Conservation (phyloP, 2,329 filamentous ascomycete species). For the Ceratocystis ficicola region DNA sequence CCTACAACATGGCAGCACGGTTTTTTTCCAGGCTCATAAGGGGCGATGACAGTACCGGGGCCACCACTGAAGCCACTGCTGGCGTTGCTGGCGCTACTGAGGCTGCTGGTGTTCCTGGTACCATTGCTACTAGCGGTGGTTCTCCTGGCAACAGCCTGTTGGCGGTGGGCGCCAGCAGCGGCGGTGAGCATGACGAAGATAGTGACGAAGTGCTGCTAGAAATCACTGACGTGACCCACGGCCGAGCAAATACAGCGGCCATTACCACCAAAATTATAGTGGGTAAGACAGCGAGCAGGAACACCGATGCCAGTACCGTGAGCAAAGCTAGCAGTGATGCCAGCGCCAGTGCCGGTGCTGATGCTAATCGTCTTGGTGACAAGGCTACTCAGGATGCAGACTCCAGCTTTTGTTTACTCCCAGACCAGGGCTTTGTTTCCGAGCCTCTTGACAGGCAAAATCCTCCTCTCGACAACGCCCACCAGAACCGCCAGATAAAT, state of each 20-base stretch:
- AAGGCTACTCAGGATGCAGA: conserved; percentile 27
- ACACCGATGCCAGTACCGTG: conserved; percentile 22
- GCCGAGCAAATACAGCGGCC: conserved; percentile 22
- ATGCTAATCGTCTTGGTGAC: neutral
- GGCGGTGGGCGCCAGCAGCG: no score
- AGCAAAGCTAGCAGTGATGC: conserved; percentile 31
- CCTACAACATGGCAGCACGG: conserved; percentile 14
- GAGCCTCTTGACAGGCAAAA: conserved; percentile 9
- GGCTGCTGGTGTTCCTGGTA: neutral
- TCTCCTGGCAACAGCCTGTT: conserved; percentile 3
- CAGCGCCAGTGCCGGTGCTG: conserved; percentile 14
- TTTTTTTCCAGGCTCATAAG: conserved; percentile 21
- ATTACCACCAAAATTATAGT: conserved; percentile 15
- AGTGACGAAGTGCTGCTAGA: conserved; percentile 4
- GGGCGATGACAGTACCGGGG: neutral
- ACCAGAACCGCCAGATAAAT: conserved; percentile 16
- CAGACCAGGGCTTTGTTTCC: neutral
- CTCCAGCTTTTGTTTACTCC: conserved; percentile 37
- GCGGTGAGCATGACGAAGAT: conserved; percentile 1
- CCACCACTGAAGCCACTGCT: neutral
- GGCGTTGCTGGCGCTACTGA: neutral
- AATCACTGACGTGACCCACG: conserved; percentile 12
- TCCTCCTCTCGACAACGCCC: conserved; percentile 17
- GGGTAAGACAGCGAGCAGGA: conserved; percentile 12
- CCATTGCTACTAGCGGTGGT: neutral